phyloP scores from a whole-genome alignment of 2,329 filamentous ascomycete genomes.

The Calonectria hawksworthii region DNA sequence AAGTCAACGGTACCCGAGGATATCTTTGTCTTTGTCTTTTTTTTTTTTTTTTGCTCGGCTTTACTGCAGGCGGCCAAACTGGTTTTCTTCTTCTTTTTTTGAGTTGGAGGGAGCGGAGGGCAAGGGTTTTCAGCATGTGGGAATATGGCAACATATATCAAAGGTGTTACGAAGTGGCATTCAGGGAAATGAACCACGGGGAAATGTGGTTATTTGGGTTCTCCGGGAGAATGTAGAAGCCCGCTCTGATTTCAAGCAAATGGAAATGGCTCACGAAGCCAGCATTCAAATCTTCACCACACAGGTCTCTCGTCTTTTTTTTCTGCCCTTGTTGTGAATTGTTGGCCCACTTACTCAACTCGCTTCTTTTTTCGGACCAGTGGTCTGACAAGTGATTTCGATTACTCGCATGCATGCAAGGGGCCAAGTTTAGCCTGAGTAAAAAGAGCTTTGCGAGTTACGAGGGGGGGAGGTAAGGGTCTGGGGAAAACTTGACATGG shows the following conservation, averaged over 20 bases:
- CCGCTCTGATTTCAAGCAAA: constrained; percentile 71
- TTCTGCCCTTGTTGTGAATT: background rate
- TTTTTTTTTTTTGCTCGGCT: background rate
- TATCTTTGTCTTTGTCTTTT: background rate
- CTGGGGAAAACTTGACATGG: background rate
- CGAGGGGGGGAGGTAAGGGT: background rate
- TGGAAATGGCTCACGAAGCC: constrained; percentile 6
- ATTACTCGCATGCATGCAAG: background rate
- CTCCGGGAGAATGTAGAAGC: constrained; percentile 53
- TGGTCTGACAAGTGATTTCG: background rate
- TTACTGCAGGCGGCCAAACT: constrained; percentile 3
- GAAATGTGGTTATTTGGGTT: background rate
- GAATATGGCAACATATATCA: constrained; percentile 15
- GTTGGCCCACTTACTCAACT: background rate
- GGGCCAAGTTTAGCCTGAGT: background rate
- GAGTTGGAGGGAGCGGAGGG: background rate
- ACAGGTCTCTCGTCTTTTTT: no score
- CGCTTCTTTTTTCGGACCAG: background rate
- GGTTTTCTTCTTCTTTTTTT: no score
- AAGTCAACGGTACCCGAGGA: background rate
- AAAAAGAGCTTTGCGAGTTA: background rate
- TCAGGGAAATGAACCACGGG: constrained; percentile 6
- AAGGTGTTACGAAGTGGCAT: constrained; percentile 15
- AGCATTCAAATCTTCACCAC: background rate
- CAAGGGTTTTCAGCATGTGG: background rate